A percentile compares a stretch with the other conserved stretches of the same genome.
Conservation (phyloP, 2,329 filamentous ascomycete species). For the Phaeomoniella chlamydospora region DNA sequence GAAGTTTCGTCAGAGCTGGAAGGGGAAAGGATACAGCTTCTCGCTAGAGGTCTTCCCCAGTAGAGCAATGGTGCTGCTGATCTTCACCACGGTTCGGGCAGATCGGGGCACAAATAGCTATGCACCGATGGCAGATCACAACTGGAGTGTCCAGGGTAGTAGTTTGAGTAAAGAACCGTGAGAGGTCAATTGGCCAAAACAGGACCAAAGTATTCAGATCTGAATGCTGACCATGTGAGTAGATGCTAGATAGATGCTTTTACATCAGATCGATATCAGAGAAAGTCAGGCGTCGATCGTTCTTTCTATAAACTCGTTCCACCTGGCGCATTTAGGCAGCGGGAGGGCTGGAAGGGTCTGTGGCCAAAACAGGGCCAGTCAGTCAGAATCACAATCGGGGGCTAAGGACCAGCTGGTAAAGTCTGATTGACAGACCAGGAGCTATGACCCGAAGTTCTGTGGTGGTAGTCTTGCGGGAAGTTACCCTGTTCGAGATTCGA, state of each 20-base stretch:
- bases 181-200: too few relatives aligned
- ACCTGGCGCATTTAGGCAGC: conserved; percentile 14
- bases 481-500: not conserved
- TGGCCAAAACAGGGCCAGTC: conserved; percentile 10
- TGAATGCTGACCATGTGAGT: too few relatives aligned
- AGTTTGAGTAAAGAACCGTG: too few relatives aligned
- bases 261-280: conserved; percentile 1
- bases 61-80: too few relatives aligned
- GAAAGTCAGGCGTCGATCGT: not conserved
- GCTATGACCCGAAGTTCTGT: not conserved
- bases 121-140: too few relatives aligned
- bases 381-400: not conserved
- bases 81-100: too few relatives aligned
- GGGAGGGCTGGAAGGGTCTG: conserved; percentile 17
- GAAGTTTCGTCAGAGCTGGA: too few relatives aligned
- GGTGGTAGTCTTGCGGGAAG: not conserved
- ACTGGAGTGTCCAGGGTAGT: too few relatives aligned
- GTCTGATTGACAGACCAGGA: not conserved
- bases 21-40: too few relatives aligned
- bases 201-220: too few relatives aligned
- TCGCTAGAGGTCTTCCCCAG: too few relatives aligned
- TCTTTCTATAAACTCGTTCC: conserved; percentile 4
- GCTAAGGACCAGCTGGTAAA: not conserved
- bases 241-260: not conserved
- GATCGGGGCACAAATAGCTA: too few relatives aligned